Evolutionary conservation across 371 early-diverging fungal genomes (phyloP).

Genomic region (Parasitella parasitica): DNA sequence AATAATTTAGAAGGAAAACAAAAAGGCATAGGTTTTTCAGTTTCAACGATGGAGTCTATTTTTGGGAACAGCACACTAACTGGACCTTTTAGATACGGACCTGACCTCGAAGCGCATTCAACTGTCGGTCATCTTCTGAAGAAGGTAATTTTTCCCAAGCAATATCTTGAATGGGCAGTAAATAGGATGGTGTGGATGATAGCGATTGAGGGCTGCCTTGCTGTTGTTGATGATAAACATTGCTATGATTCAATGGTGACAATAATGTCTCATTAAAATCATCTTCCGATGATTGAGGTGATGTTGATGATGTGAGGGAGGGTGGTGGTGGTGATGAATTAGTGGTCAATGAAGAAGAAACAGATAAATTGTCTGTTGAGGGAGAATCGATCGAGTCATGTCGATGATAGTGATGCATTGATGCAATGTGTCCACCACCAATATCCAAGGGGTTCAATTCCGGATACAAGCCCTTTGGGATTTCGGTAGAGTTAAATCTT

Average conservation of each 20-base stretch:
- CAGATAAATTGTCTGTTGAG: conserved; percentile 16
- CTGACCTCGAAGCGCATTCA: conserved; percentile 39
- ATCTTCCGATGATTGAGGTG: conserved; percentile 33
- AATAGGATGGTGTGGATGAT: not conserved
- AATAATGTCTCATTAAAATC: conserved; percentile 27
- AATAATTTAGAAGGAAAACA: not conserved
- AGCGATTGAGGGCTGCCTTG: not conserved
- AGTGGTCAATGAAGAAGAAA: not conserved
- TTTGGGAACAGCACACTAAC: not conserved
- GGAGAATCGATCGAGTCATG: conserved; percentile 18
- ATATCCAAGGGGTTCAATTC: conserved; percentile 49
- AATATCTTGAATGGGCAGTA: conserved; percentile 28
- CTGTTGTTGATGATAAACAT: not conserved
- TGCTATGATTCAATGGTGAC: conserved; percentile 5
- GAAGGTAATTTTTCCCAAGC: conserved; percentile 38
- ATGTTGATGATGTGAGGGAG: conserved; percentile 28
- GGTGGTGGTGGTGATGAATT: conserved; percentile 28
- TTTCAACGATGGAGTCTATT: not conserved
- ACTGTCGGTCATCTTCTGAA: conserved; percentile 48
- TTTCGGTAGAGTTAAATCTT: conserved; percentile 36
- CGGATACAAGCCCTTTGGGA: conserved; percentile 62
- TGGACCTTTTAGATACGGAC: conserved; percentile 32
- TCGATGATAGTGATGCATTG: conserved; percentile 9
- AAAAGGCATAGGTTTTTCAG: not conserved
- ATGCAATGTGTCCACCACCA: conserved; percentile 27